Evolutionary conservation across 768 basidiomycete genomes (phyloP), one percentile per base, ranked within the genome.

Genomic region (Mycena albidolilacea): DNA sequence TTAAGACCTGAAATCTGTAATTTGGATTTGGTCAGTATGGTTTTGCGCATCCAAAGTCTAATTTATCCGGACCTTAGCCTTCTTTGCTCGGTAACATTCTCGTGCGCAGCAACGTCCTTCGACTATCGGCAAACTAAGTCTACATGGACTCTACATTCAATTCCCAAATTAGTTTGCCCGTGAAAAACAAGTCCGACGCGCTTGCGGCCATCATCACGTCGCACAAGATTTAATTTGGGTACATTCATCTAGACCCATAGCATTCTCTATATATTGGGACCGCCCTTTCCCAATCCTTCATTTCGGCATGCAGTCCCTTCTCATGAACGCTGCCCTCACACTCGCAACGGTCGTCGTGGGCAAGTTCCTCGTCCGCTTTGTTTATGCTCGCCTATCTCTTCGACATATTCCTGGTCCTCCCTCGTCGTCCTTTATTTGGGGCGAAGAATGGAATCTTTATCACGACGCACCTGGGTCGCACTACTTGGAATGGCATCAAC

Each of bases 391-490:
- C 1, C 67, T 80, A 41, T 65, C 79, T 37, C 81, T 91, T 63
- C 75, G 82, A 69, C 84, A 86, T 72, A 79, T 91, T 43, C 89
- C 89, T 17, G 90, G 91, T 1, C 91, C 91, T 11, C 78, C 76
- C 21, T 41, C 82, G 8, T 84, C 82, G 37, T 91, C 89, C 38
- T 80, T 85, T 68, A 71, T 92, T 3, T 92, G 91, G 91, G 91
- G 91, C 0, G 87, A 91, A 74, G 90, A 91, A 76, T 89, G 89
- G 86, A 73, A 82, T 17, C 86, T 91, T 14, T 91, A 90, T 75
- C 83, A 85, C 63, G 79, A 79, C n/a, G 39, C 78, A n/a, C 91
- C 91, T 46, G 91, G 91, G 15, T 79, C 81, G 10, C 83, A 83
- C 15, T 90, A 91, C 78, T 69, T 84, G 23, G 79, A 84, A 19